phyloP scores from a whole-genome alignment of 495 filamentous ascomycete species.

The Cercophora newfieldiana region DNA sequence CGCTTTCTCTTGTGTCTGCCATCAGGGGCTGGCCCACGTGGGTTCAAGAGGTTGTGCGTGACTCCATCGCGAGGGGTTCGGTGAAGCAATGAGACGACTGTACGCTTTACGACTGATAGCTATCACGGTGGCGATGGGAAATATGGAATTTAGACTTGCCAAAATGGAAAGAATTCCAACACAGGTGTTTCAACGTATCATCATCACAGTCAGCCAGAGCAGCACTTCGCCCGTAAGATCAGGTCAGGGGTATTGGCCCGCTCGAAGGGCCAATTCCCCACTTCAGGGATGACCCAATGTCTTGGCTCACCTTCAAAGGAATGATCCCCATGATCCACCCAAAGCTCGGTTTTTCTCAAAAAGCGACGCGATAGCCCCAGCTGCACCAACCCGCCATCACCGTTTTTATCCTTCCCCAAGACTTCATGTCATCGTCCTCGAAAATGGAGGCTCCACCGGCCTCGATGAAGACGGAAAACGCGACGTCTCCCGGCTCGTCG shows the following conservation, averaged over 20 bases:
- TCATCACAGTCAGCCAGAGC: background rate
- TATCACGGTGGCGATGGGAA: too few relatives aligned
- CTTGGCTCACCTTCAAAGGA: too few relatives aligned
- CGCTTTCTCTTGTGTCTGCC: slow-evolving; percentile 28
- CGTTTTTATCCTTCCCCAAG: too few relatives aligned
- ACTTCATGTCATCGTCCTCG: too few relatives aligned
- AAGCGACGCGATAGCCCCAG: background rate
- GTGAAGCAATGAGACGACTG: background rate
- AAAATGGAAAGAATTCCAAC: too few relatives aligned
- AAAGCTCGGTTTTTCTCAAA: background rate
- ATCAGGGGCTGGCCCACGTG: slow-evolving; percentile 41
- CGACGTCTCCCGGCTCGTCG: background rate
- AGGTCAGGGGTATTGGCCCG: background rate
- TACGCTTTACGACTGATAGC: too few relatives aligned
- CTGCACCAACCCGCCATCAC: too few relatives aligned
- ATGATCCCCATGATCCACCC: too few relatives aligned
- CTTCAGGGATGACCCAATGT: background rate
- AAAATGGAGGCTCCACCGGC: background rate
- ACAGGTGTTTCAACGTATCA: too few relatives aligned
- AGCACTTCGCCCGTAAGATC: background rate
- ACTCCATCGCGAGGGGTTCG: slow-evolving; percentile 16
- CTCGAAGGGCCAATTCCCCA: background rate
- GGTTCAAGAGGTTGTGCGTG: slow-evolving; percentile 37
- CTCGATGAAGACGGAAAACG: background rate
- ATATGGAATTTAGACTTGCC: too few relatives aligned